These are phyloP conservation scores for Teunomyces barrocoloradensis DNA, from an alignment of 805 yeast genomes.

Conservation along the genomic window DNA sequence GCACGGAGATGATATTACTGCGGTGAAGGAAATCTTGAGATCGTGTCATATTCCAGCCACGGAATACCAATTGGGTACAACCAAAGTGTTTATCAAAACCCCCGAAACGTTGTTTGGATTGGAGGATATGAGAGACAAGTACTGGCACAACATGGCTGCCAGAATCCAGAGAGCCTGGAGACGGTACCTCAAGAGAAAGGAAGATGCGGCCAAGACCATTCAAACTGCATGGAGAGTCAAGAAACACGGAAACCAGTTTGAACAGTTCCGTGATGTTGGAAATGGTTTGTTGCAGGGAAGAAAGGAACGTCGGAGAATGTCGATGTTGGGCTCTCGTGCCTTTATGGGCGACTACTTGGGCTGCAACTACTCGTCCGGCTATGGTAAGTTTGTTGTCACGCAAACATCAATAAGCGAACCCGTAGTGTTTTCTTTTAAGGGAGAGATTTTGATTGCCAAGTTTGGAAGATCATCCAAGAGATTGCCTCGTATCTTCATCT, in stretches of 20 bases:
- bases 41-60: constrained; percentile 65
- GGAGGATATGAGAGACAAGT: constrained; percentile 94
- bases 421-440: constrained; percentile 76
- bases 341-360: constrained; percentile 93
- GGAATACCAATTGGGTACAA: constrained; percentile 89
- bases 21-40: constrained; percentile 48
- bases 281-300: constrained; percentile 63
- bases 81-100: constrained; percentile 91
- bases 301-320: constrained; percentile 87
- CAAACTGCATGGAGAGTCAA: constrained; percentile 82
- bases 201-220: constrained; percentile 78
- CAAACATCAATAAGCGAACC: constrained; percentile 67
- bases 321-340: constrained; percentile 82
- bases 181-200: constrained; percentile 72
- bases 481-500: constrained; percentile 65
- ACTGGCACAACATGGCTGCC: constrained; percentile 98
- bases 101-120: constrained; percentile 95
- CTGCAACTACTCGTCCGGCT: constrained; percentile 67
- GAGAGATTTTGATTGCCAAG: constrained; percentile 78
- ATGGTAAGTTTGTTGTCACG: constrained; percentile 71
- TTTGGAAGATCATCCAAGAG: constrained; percentile 91
- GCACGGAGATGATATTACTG: constrained; percentile 53
- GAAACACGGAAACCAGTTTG: constrained; percentile 77
- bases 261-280: constrained; percentile 84
- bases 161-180: constrained; percentile 97